phyloP scores from a whole-genome alignment of 148 eudicot species.

The Selenicereus undatus region DNA sequence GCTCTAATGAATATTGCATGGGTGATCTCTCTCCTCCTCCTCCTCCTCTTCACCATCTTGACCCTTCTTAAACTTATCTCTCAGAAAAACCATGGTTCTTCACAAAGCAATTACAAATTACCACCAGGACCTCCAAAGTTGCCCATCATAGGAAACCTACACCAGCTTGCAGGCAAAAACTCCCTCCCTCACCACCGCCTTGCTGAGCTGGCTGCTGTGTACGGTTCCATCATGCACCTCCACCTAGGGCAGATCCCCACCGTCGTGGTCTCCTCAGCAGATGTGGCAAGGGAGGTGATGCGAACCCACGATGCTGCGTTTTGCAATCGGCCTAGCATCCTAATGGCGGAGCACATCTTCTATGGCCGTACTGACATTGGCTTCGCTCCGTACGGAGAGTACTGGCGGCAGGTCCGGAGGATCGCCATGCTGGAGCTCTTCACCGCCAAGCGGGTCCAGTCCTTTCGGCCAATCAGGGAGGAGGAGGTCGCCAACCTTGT shows the following conservation, averaged over 20 bases:
- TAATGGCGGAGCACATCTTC: slow-evolving; percentile 1
- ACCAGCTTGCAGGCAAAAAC: slow-evolving; percentile 17
- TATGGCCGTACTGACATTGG: slow-evolving; percentile 19
- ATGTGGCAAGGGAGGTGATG: slow-evolving; percentile 24
- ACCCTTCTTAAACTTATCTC: not conserved
- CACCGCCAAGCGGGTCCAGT: slow-evolving; percentile 9
- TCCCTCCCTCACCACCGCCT: slow-evolving; percentile 26
- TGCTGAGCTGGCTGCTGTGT: slow-evolving; percentile 5
- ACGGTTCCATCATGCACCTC: slow-evolving; percentile 27
- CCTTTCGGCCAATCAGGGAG: slow-evolving; percentile 8
- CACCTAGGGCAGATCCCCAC: slow-evolving; percentile 21
- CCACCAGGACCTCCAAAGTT: slow-evolving; percentile 27
- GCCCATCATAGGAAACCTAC: slow-evolving; percentile 27
- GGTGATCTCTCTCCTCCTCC: not conserved
- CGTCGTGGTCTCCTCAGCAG: slow-evolving; percentile 22
- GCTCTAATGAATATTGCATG: not conserved
- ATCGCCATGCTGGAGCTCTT: slow-evolving; percentile 28
- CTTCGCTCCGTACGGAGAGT: slow-evolving; percentile 16
- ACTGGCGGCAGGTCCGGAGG: slow-evolving; percentile 24
- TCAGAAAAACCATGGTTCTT: not conserved
- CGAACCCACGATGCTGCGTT: slow-evolving; percentile 23
- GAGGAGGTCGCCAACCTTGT: slow-evolving; percentile 23
- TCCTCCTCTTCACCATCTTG: too few relatives aligned
- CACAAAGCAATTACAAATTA: not conserved
- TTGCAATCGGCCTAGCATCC: slow-evolving; percentile 16